Base-by-base conservation (phyloP, 169 alveolate genomes). In the Theileria sp. region DNA sequence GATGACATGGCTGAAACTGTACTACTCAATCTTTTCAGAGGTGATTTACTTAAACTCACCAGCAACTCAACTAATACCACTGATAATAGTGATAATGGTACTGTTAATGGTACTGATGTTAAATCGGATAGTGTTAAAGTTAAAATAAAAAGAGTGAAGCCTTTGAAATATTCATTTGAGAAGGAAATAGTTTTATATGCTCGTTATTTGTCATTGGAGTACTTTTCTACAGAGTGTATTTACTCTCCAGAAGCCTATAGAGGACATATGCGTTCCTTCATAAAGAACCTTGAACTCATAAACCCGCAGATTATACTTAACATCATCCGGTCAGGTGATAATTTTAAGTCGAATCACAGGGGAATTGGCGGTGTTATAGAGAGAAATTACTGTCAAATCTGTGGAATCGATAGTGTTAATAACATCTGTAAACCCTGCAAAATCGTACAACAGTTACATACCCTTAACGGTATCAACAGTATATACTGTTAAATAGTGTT, bases 1-100 rank as follows among this genome's bases (percentile, higher is more conserved):
- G 99, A 98, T 90, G 99, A 98, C 86, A 93, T 95, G 38, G 99
- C 99, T 7, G 99, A 98, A 89, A 98, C 99, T 1, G 95, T 97
- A 54, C 88, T 97, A 32, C 94, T 98, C 97, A 98, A 98, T 87
- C 86, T 96, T 51, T 88, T 97, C 51, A 92, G 99, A 84, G 99
- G 99, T 17, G 99, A 98, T 79, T 82, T 92, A 77, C 94, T 94
- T 80, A 93, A 99, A 83, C 92, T 98, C 38, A 96, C 96, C 3
- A 91, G 13, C 30, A 25, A 44, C 34, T n/a, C 23, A 10, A 54
- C 30, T 19, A 34, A 5, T 17, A 4, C 70, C 15, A 6, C 23
- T 38, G n/a, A 58, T 15, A 34, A 6, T 30, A 30, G 17, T 19
- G 15, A 32, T 65, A 36, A 69, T 23, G 26, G 15, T 30, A 28